Conservation (phyloP, 306 rosid species). For the Purshia tridentata region DNA sequence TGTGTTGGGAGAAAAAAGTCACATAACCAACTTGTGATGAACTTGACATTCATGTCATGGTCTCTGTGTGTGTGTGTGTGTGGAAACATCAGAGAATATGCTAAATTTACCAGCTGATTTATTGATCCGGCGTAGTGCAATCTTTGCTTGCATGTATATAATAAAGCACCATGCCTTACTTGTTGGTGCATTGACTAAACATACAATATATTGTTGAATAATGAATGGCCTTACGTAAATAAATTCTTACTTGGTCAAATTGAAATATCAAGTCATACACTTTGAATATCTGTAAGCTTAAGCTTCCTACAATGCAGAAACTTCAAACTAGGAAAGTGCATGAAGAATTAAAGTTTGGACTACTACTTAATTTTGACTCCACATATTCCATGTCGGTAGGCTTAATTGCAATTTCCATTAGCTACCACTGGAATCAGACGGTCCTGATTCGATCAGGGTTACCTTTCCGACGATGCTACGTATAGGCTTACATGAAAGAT, state of each 20-base stretch:
- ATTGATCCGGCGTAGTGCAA: too few species aligned
- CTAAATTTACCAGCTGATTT: too few species aligned
- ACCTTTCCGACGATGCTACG: neutral
- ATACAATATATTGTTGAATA: neutral
- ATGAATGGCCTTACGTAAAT: neutral
- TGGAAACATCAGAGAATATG: too few species aligned
- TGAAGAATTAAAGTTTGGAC: neutral
- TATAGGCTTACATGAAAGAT: neutral
- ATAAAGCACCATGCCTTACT: too few species aligned
- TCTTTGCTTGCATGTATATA: too few species aligned
- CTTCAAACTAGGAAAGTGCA: neutral
- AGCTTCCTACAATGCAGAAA: neutral
- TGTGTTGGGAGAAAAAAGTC: too few species aligned
- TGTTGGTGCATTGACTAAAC: neutral
- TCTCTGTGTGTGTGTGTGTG: too few species aligned
- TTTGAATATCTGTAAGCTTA: neutral
- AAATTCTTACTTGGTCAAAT: neutral
- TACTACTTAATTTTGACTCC: neutral
- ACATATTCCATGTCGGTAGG: constrained; percentile 18
- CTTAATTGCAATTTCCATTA: neutral
- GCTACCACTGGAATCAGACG: neutral
- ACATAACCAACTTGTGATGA: too few species aligned
- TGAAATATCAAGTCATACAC: neutral
- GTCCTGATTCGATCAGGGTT: neutral
- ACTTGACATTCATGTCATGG: too few species aligned